Base-by-base conservation (phyloP, 2,329 filamentous ascomycete genomes). In the Didymella segeticola region DNA sequence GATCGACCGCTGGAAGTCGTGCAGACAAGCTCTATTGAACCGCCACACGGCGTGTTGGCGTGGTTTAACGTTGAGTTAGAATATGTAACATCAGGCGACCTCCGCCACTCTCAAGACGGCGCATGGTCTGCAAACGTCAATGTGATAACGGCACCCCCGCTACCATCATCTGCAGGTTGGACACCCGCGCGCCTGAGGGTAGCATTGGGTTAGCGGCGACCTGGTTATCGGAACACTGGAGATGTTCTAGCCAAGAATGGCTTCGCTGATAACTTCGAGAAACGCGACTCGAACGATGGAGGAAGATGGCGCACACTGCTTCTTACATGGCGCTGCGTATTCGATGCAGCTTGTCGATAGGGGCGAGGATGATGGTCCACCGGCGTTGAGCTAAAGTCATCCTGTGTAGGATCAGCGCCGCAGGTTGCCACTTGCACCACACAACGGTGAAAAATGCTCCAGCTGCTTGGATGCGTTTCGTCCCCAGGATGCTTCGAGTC, bases 141-240 rank as follows among this genome's bases (percentile, higher is more conserved):
- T 31, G 47, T 62, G 62, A 64, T 64, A 64, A 62, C 55, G 20
- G 50, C 39, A 56, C 39, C 49, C 47, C 53, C 33, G 51, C 34
- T 33, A 27, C 27, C 51, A 49, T 57, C 53, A 50, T 51, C 53
- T 66, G 58, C 56, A 56, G 39, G 47, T 29, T 56, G n/a, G 39
- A 54, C 43, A 51, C 45, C 53, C 56, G 62, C 61, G 61, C 52
- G 58, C 38, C 47, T 23, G 50, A 43, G 29, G 41, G 41, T 48
- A 56, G 33, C 52, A 46, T 56, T 47, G 36, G 53, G 53, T 47
- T 64, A 63, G 58, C 57, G 63, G 31, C 36, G 37, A 66, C 62
- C 64, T 64, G 64, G 61, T 62, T 63, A 66, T 66, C 64, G 62
- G 64, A 59, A 53, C 58, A 38, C 50, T 50, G 43, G 41, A 38